Base-by-base conservation (phyloP, 129 eudicot genomes). In the Logfia minima region DNA sequence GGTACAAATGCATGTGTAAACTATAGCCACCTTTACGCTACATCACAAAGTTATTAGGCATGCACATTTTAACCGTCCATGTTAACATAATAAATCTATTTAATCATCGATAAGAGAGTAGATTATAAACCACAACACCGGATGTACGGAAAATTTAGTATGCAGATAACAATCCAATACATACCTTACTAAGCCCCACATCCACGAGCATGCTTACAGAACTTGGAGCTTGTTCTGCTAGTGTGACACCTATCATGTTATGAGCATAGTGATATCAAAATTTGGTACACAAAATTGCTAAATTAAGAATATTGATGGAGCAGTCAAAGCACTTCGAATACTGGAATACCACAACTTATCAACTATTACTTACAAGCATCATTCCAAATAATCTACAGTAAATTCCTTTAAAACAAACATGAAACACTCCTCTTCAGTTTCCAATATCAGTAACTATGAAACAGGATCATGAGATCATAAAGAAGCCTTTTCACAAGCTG, bases 111-210 rank as follows among this genome's bases (percentile, higher is more conserved):
- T 14, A 65, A 31, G 39, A 65, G 70, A 31, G 43, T n/a, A 65
- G 9, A 56, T 5, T 22, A 17, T 56, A 37, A 70, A 75, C 74
- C 63, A 81, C 65, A n/a, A 55, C 70, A 83, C 63, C 51, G 39
- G 51, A 75, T 73, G 76, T 60, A 71, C 60, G 70, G 18, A 81
- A 80, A 39, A 32, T 52, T 14, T 0, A 14, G 64, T 39, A 58
- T 59, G 66, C 5, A 37, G 32, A 71, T 51, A 21, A 23, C 66
- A 32, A 73, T 69, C 35, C 52, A 45, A 60, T 63, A 62, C 34
- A 45, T 87, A 91, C 98, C 97, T 89, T 91, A 80, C 79, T 91
- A 59, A 94, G 92, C 74, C 98, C 98, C 68, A 94, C 97, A 80
- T 94, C 98, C 82, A 91, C 98, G 18, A 84, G 84, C 35, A 96